A percentile compares a stretch with the other conserved stretches of the same genome.
Evolutionary conservation across 1,284 basidiomycete genomes (phyloP).

Genomic region (Takashimella koratensis): DNA sequence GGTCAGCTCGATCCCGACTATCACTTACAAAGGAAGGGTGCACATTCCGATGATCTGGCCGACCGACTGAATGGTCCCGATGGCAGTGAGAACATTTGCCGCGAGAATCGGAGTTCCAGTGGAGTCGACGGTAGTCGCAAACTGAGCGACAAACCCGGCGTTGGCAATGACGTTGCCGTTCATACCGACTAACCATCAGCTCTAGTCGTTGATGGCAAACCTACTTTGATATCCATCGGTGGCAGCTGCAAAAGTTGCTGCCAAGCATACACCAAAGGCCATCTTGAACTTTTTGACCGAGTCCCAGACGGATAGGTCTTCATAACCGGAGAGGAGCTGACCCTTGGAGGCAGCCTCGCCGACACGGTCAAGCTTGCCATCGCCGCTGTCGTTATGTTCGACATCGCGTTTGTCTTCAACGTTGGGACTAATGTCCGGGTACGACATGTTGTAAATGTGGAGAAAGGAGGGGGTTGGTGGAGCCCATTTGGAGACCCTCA

Average conservation of each 20-base stretch:
- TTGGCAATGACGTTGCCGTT: conserved; percentile 31
- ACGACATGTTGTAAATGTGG: not conserved
- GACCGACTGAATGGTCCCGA: conserved; percentile 15
- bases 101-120: conserved; percentile 14
- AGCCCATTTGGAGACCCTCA: not conserved
- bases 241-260: conserved; percentile 24
- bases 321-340: conserved; percentile 22
- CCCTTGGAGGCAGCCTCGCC: conserved; percentile 15
- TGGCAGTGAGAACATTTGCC: conserved; percentile 13
- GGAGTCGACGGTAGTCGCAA: conserved; percentile 12
- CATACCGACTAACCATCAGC: conserved; percentile 19
- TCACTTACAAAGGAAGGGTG: conserved; percentile 15
- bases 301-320: conserved; percentile 11
- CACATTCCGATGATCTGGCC: conserved; percentile 24
- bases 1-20: not conserved
- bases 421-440: not conserved
- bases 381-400: conserved; percentile 1
- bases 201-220: not conserved
- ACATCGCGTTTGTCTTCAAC: conserved; percentile 11
- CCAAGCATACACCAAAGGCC: conserved; percentile 17
- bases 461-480: not conserved
- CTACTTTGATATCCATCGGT: conserved; percentile 28
- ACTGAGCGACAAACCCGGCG: conserved; percentile 24
- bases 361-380: conserved; percentile 2
- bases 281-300: conserved; percentile 23